Evolutionary conservation across 768 basidiomycete genomes (phyloP).

Genomic region (Lentinula detonsa): DNA sequence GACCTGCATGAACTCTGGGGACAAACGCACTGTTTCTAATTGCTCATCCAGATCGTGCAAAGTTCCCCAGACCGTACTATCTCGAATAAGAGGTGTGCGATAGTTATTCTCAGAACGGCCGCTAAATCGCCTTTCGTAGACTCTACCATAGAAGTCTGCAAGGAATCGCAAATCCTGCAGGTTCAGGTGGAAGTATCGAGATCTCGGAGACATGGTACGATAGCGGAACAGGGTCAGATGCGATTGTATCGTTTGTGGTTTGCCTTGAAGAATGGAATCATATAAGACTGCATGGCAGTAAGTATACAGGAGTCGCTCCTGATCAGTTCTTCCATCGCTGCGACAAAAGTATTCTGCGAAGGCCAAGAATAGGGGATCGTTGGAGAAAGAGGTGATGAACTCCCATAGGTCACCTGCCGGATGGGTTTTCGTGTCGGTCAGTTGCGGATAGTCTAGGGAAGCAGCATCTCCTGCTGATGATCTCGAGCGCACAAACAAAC

Average conservation of each 20-base stretch:
- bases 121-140: slow-evolving; percentile 71
- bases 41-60: slow-evolving; percentile 56
- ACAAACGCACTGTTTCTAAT: slow-evolving; percentile 39
- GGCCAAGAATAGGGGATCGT: slow-evolving; percentile 71
- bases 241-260: slow-evolving; percentile 69
- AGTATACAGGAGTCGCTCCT: slow-evolving; percentile 57
- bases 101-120: slow-evolving; percentile 61
- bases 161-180: slow-evolving; percentile 73
- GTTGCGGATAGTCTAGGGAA: slow-evolving; percentile 78
- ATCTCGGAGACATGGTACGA: slow-evolving; percentile 52
- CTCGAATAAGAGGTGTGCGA: slow-evolving; percentile 64
- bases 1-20: slow-evolving; percentile 33
- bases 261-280: slow-evolving; percentile 90
- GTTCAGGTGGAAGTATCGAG: slow-evolving; percentile 58
- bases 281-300: slow-evolving; percentile 75
- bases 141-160: slow-evolving; percentile 69
- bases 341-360: slow-evolving; percentile 78
- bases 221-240: slow-evolving; percentile 69
- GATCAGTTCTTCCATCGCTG: slow-evolving; percentile 48
- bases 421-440: slow-evolving; percentile 59
- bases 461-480: slow-evolving; percentile 81
- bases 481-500: slow-evolving; percentile 84
- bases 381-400: slow-evolving; percentile 84
- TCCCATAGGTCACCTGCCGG: slow-evolving; percentile 72
- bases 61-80: slow-evolving; percentile 63